Conservation (phyloP, 495 filamentous ascomycete species). For the Trichocladium antarcticum region DNA sequence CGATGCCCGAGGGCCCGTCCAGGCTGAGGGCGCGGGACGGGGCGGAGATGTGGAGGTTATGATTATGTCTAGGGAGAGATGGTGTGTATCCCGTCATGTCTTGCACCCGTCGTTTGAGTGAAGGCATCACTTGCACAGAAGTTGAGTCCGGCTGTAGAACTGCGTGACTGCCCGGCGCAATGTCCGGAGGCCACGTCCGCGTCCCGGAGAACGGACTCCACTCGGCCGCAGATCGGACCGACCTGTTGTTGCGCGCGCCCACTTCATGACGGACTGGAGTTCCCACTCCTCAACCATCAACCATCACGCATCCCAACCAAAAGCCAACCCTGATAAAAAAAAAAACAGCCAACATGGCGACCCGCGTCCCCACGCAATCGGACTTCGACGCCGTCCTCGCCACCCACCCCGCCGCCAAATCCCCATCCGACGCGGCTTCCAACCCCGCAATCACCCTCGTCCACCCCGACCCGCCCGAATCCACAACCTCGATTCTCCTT, state of each 20-base stretch:
- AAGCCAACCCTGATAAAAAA: background rate
- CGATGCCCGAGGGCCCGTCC: constrained; percentile 41
- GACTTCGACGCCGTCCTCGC: constrained; percentile 28
- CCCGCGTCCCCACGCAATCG: constrained; percentile 28
- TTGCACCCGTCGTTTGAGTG: too few species aligned
- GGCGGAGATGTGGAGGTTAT: background rate
- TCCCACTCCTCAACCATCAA: background rate
- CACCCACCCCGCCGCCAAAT: constrained; percentile 17
- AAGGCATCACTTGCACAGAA: too few species aligned
- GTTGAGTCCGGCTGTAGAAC: too few species aligned
- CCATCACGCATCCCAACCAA: background rate
- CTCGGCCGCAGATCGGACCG: too few species aligned
- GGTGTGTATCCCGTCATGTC: too few species aligned
- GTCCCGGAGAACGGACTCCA: too few species aligned
- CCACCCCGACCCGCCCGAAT: constrained; percentile 33
- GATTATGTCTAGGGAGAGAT: background rate
- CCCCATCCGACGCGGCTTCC: constrained; percentile 13
- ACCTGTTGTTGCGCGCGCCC: too few species aligned
- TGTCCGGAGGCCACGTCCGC: too few species aligned
- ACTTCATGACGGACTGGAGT: too few species aligned
- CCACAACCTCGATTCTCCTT: constrained; percentile 63
- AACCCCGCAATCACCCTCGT: constrained; percentile 15
- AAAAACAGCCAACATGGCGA: constrained; percentile 15
- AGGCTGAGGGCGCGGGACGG: constrained; percentile 23
- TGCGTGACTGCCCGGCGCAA: too few species aligned